Evolutionary conservation across 1,139 yeast species (phyloP).

Genomic region (Candida pseudoviswanathii): DNA sequence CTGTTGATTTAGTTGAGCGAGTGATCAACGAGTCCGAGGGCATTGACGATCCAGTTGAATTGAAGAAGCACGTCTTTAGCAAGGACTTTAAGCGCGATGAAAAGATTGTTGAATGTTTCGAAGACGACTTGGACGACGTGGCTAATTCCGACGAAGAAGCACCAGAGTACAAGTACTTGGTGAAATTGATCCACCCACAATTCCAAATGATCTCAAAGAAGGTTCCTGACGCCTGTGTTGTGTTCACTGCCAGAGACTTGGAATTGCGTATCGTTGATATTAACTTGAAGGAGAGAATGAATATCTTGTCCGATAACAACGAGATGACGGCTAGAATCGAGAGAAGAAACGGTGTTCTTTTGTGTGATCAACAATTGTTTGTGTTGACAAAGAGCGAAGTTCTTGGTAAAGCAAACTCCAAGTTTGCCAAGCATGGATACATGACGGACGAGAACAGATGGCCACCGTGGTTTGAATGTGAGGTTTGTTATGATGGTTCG

Average conservation of each 20-base stretch:
- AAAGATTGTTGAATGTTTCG: constrained; percentile 37
- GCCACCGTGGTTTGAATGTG: constrained; percentile 87
- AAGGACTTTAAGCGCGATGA: constrained; percentile 27
- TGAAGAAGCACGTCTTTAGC: constrained; percentile 17
- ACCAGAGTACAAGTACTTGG: constrained; percentile 38
- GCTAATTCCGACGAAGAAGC: constrained; percentile 30
- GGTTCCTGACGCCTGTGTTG: constrained; percentile 35
- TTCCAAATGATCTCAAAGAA: constrained; percentile 40
- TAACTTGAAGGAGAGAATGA: constrained; percentile 51
- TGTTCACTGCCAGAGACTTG: constrained; percentile 71
- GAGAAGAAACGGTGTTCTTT: constrained; percentile 66
- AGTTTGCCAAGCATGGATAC: constrained; percentile 28
- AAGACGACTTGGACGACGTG: constrained; percentile 31
- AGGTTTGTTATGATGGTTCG: constrained; percentile 70
- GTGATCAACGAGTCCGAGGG: constrained; percentile 28
- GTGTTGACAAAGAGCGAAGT: constrained; percentile 52
- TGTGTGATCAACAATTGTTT: constrained; percentile 72
- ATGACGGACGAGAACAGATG: constrained; percentile 40
- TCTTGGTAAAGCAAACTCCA: constrained; percentile 20
- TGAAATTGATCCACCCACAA: constrained; percentile 49
- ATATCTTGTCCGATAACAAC: constrained; percentile 35
- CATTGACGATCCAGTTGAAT: constrained; percentile 16
- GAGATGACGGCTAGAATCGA: constrained; percentile 58
- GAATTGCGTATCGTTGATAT: constrained; percentile 66
- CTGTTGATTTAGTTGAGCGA: constrained; percentile 61